phyloP scores from a whole-genome alignment of 495 filamentous ascomycete species.

The Lophium mytilinum region DNA sequence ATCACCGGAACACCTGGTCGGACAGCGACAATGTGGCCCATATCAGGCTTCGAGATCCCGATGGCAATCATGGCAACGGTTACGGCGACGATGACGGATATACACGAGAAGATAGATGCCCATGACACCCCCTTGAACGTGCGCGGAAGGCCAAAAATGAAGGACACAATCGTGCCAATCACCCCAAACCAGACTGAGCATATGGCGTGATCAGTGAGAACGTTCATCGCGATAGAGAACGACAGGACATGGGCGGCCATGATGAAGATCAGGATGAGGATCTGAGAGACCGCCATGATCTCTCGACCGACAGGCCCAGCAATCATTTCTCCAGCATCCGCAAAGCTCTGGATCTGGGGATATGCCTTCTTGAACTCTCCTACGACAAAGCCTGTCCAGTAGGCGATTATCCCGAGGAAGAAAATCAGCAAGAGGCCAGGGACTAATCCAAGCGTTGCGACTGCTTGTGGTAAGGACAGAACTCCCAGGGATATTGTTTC shows the following conservation, averaged over 20 bases:
- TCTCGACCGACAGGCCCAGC: conserved; percentile 57
- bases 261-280: conserved; percentile 65
- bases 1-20: conserved; percentile 9
- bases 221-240: conserved; percentile 64
- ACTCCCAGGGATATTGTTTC: conserved; percentile 35
- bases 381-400: conserved; percentile 71
- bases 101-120: conserved; percentile 56
- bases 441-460: conserved; percentile 28
- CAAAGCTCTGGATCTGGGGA: conserved; percentile 65
- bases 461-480: conserved; percentile 27
- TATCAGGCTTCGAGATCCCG: conserved; percentile 23
- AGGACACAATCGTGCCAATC: conserved; percentile 54
- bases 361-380: conserved; percentile 67
- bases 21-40: conserved; percentile 19
- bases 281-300: conserved; percentile 53
- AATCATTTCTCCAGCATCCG: conserved; percentile 61
- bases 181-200: conserved; percentile 64
- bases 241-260: conserved; percentile 69
- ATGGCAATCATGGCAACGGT: conserved; percentile 56
- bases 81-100: conserved; percentile 57
- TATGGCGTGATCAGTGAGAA: conserved; percentile 51
- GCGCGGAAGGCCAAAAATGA: conserved; percentile 55
- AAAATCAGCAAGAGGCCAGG: conserved; percentile 49
- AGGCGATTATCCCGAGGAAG: conserved; percentile 54
- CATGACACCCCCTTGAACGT: conserved; percentile 53